Evolutionary conservation across 2,329 filamentous ascomycete genomes (phyloP).

Genomic region (Knufia petricola): DNA sequence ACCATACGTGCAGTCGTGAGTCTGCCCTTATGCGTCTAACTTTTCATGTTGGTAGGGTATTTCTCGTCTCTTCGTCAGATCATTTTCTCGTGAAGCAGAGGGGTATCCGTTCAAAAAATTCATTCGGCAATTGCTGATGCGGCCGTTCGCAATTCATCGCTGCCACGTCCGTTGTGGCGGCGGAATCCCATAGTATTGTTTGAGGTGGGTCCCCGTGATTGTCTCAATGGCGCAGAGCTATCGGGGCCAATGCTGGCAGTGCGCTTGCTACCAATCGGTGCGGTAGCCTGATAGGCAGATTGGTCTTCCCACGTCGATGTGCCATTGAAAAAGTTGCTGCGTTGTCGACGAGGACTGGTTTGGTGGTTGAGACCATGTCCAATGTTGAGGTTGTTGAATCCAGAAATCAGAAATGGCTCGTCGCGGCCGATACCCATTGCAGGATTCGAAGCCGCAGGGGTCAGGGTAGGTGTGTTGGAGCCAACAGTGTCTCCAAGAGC

Average conservation of each 20-base stretch:
- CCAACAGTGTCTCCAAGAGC: constrained; percentile 48
- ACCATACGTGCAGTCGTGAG: constrained; percentile 20
- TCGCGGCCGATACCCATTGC: constrained; percentile 26
- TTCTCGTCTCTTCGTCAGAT: constrained; percentile 23
- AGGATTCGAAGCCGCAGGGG: constrained; percentile 47
- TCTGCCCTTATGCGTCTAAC: constrained; percentile 25
- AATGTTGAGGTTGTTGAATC: constrained; percentile 52
- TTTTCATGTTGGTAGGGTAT: constrained; percentile 16
- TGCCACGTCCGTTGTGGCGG: constrained; percentile 54
- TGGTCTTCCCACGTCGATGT: constrained; percentile 20
- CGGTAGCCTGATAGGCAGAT: constrained; percentile 31
- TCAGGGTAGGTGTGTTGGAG: constrained; percentile 57
- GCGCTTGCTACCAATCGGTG: constrained; percentile 55
- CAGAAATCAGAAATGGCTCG: constrained; percentile 53
- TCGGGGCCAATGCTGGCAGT: constrained; percentile 52
- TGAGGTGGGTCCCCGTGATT: constrained; percentile 52
- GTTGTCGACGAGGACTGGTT: constrained; percentile 31
- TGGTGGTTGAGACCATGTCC: constrained; percentile 38
- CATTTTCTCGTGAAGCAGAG: constrained; percentile 22
- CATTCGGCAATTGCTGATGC: constrained; percentile 53
- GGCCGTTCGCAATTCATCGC: constrained; percentile 55
- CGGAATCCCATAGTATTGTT: constrained; percentile 51
- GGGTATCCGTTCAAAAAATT: constrained; percentile 25
- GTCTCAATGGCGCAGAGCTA: constrained; percentile 48
- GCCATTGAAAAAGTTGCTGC: constrained; percentile 21